A percentile compares a stretch with the other conserved stretches of the same genome.
These are phyloP conservation scores for Polytrichum commune DNA, from an alignment of 225 moss, liverwort and hornwort genomes.

Conservation along the genomic window DNA sequence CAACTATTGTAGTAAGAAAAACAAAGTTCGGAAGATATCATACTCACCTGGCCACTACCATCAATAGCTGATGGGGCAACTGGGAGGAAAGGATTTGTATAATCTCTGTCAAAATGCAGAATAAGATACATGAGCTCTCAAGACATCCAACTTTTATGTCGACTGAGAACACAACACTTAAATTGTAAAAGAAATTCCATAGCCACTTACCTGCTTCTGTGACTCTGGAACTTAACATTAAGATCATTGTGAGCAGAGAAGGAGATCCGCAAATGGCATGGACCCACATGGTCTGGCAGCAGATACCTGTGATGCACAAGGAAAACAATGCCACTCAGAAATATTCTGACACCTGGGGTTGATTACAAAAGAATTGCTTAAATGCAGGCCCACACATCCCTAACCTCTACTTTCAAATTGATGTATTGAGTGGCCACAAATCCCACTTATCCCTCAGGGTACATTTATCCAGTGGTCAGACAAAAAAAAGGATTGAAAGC, in stretches of 20 bases:
- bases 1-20: too few relatives aligned
- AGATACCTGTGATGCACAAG: constrained; percentile 58
- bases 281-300: constrained; percentile 90
- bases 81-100: constrained; percentile 92
- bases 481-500: too few relatives aligned
- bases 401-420: too few relatives aligned
- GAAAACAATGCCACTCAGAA: not conserved
- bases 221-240: constrained; percentile 98
- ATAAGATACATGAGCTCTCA: not conserved
- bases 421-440: too few relatives aligned
- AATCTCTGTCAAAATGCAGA: constrained; percentile 58
- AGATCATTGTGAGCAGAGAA: constrained; percentile 98
- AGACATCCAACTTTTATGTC: not conserved
- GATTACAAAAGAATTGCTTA: too few relatives aligned
- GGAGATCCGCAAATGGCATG: constrained; percentile 93
- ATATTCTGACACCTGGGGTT: too few relatives aligned
- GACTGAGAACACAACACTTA: too few relatives aligned
- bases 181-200: too few relatives aligned
- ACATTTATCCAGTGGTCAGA: too few relatives aligned
- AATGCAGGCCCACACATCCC: too few relatives aligned
- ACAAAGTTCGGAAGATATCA: too few relatives aligned
- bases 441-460: too few relatives aligned
- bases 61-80: constrained; percentile 99
- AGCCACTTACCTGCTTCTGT: constrained; percentile 76
- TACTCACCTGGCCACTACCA: constrained; percentile 85